Evolutionary conservation across 352 stramenopile genomes (phyloP).

Genomic region (Peronospora tabacina): DNA sequence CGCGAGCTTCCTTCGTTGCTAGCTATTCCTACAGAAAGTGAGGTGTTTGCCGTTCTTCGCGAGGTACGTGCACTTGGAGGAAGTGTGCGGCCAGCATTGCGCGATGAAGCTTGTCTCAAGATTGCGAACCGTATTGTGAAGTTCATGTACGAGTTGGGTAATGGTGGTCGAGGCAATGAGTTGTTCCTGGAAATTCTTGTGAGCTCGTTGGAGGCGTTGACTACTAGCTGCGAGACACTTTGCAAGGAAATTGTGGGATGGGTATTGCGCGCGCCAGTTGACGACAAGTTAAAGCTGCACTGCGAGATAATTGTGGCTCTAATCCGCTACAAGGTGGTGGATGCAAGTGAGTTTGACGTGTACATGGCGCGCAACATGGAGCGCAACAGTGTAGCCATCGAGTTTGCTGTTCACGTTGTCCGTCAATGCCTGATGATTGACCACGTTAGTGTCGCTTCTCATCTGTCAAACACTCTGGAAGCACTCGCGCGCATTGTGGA

Average conservation of each 20-base stretch:
- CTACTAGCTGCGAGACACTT: constrained; percentile 88
- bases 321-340: constrained; percentile 91
- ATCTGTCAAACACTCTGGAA: constrained; percentile 92
- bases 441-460: constrained; percentile 83
- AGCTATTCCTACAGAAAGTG: constrained; percentile 63
- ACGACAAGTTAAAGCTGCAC: constrained; percentile 93
- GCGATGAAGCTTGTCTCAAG: constrained; percentile 90
- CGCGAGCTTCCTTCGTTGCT: constrained; percentile 69
- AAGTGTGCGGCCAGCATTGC: constrained; percentile 64
- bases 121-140: constrained; percentile 97
- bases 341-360: constrained; percentile 89
- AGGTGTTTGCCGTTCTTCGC: constrained; percentile 76
- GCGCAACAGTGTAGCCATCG: constrained; percentile 91
- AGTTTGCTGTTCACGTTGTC: constrained; percentile 95
- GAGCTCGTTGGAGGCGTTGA: constrained; percentile 90
- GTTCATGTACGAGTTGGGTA: constrained; percentile 91
- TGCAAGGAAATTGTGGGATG: constrained; percentile 91
- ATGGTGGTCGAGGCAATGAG: constrained; percentile 82
- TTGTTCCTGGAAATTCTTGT: constrained; percentile 93
- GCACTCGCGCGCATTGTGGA: constrained; percentile 82
- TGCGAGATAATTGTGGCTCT: constrained; percentile 93
- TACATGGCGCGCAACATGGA: constrained; percentile 94
- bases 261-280: constrained; percentile 90
- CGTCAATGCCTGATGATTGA: constrained; percentile 89
- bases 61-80: constrained; percentile 68